phyloP scores from a whole-genome alignment of 352 stramenopile genomes.

The Phytophthora hibernalis region DNA sequence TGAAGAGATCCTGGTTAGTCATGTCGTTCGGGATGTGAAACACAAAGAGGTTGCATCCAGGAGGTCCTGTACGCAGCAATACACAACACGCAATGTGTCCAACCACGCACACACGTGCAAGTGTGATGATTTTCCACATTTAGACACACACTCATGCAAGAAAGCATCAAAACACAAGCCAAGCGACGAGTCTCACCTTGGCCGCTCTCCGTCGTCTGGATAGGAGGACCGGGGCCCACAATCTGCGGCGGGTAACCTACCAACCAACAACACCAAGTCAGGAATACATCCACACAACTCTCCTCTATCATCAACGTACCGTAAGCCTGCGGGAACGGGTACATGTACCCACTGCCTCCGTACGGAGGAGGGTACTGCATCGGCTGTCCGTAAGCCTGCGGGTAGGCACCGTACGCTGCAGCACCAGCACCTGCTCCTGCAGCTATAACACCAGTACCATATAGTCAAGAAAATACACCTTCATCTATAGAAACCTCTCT shows the following conservation, averaged over 20 bases:
- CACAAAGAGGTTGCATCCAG: constrained; percentile 97
- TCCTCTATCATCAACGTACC: constrained; percentile 39
- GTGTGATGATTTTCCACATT: constrained; percentile 51
- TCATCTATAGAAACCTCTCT: too few species aligned
- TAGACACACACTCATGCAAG: constrained; percentile 45
- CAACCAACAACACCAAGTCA: too few species aligned
- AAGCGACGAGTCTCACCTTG: constrained; percentile 66
- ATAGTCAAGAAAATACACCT: too few species aligned
- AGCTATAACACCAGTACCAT: not conserved
- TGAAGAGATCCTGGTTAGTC: constrained; percentile 97
- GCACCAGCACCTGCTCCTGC: constrained; percentile 31
- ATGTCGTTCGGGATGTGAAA: constrained; percentile 99
- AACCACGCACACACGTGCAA: constrained; percentile 51
- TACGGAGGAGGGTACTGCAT: constrained; percentile 84
- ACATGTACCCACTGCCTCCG: constrained; percentile 82
- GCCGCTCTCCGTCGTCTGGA: constrained; percentile 88
- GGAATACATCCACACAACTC: constrained; percentile 1
- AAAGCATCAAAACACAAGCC: constrained; percentile 30
- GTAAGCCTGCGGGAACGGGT: constrained; percentile 85
- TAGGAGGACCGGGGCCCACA: constrained; percentile 83
- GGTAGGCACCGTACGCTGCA: constrained; percentile 72
- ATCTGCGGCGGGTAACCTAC: constrained; percentile 86
- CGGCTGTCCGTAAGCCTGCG: constrained; percentile 79
- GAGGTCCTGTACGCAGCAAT: constrained; percentile 78
- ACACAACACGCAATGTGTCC: constrained; percentile 50